These are phyloP conservation scores for Echium plantagineum DNA, from an alignment of 257 asterid genomes.

Conservation along the genomic window DNA sequence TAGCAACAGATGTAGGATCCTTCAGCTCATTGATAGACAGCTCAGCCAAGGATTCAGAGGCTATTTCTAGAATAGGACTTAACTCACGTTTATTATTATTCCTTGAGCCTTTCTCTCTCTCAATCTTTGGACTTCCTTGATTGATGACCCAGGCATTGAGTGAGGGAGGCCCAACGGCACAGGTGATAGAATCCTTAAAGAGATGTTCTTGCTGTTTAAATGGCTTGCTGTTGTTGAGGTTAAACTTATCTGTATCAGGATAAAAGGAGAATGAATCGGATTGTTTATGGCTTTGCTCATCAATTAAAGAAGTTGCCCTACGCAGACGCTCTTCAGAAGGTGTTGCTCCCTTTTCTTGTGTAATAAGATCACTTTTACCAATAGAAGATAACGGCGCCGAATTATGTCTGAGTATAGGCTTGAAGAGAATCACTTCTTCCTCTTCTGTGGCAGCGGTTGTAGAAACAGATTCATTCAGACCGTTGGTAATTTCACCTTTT, in stretches of 20 bases:
- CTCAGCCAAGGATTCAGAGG: slow-evolving; percentile 31
- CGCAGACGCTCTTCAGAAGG: slow-evolving; percentile 46
- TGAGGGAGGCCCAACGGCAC: slow-evolving; percentile 70
- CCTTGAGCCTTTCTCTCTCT: slow-evolving; percentile 23
- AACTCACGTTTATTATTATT: slow-evolving; percentile 27
- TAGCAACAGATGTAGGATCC: slow-evolving; percentile 14
- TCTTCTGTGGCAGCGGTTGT: slow-evolving; percentile 14
- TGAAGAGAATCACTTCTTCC: slow-evolving; percentile 80
- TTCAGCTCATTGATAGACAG: slow-evolving; percentile 32
- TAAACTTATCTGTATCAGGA: slow-evolving; percentile 12
- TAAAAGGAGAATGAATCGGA: slow-evolving; percentile 25
- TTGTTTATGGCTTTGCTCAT: slow-evolving; percentile 28
- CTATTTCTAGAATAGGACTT: slow-evolving; percentile 50
- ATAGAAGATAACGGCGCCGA: slow-evolving; percentile 50
- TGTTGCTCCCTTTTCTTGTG: slow-evolving; percentile 8
- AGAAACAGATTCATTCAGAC: slow-evolving; percentile 6
- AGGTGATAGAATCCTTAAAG: slow-evolving; percentile 29
- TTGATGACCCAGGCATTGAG: slow-evolving; percentile 67
- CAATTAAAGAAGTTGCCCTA: slow-evolving; percentile 51
- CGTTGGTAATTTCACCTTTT: slow-evolving; percentile 6
- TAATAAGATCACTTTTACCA: slow-evolving; percentile 17
- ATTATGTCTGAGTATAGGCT: slow-evolving; percentile 69
- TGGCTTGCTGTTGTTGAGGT: slow-evolving; percentile 12
- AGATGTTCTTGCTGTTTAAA: slow-evolving; percentile 26
- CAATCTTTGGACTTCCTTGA: slow-evolving; percentile 24